Evolutionary conservation across 495 filamentous ascomycete species (phyloP).

Genomic region (Xylaria intraflava): DNA sequence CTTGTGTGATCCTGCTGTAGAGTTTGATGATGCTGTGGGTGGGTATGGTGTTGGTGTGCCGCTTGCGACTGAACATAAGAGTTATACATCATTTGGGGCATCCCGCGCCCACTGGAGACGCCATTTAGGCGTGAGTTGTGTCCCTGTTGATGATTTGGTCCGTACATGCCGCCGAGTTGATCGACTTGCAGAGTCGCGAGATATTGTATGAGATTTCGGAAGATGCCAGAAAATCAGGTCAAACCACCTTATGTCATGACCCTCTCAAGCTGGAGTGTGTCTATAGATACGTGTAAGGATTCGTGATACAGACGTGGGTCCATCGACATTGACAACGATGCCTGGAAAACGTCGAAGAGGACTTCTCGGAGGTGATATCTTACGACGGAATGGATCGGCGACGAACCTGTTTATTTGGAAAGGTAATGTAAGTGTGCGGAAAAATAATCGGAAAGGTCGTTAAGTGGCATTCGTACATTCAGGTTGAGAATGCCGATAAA

Average conservation of each 20-base stretch:
- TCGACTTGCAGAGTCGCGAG: conserved; percentile 53
- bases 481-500: background rate
- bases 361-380: background rate
- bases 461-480: conserved; percentile 7
- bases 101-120: conserved; percentile 37
- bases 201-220: conserved; percentile 13
- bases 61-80: conserved; percentile 56
- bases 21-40: conserved; percentile 59
- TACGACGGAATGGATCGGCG: background rate
- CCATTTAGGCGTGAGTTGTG: conserved; percentile 68
- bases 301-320: conserved; percentile 49
- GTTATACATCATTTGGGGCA: conserved; percentile 59
- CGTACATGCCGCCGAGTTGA: conserved; percentile 63
- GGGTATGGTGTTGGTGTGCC: conserved; percentile 58
- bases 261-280: conserved; percentile 5
- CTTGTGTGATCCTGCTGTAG: conserved; percentile 66
- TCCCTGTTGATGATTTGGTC: conserved; percentile 68
- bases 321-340: conserved; percentile 51
- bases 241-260: conserved; percentile 9
- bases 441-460: background rate
- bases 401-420: background rate
- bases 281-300: conserved; percentile 2
- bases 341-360: conserved; percentile 28
- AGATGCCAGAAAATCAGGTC: conserved; percentile 13
- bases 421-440: background rate